Evolutionary conservation across 129 eudicot genomes (phyloP), one percentile per base, ranked within the genome.

Genomic region (Rutidosis leptorrhynchoides): DNA sequence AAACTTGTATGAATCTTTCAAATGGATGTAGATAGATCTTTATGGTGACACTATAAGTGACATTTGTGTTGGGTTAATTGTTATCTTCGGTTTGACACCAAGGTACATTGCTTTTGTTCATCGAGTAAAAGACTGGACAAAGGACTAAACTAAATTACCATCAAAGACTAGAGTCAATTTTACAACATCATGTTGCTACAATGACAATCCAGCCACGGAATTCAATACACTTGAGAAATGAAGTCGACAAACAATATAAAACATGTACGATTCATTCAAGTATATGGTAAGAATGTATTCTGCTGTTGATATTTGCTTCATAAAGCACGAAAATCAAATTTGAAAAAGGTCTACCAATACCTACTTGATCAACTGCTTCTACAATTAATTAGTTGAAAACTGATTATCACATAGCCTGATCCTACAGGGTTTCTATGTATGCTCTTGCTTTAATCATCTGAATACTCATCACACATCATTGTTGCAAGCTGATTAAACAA

Each of bases 51-150:
- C 87, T 20, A 90, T 90, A 57, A 90, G 97, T 79, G 97, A 90
- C 74, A 85, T 90, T 56, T 90, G 97, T 84, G 97, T 95, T 80
- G 95, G 97, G 48, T 80, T 90, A 78, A 87, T 90, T 65, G 95
- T 92, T 40, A 92, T 95, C 52, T 72, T 90, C 77, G 97, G 95
- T 23, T 73, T 87, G 78, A 87, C 97, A 42, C 95, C 95, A 62
- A 90, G 97, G 97, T 87, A 83, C 45, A 35, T 59, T 12, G 16
- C 40, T 30, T 67, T 26, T 26, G 32, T 57, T 4, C 16, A 11
- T 56, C 55, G 7, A 17, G 42, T 29, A 29, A 29, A 29, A 29
- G 32, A 29, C 32, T 29, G 32, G 32, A 29, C 32, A 29, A 3
- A 29, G 0, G 32, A 29, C 32, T 29, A 29, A 29, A 29, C 32